These are phyloP conservation scores for Hypoxylon trugodes DNA, from an alignment of 495 filamentous ascomycete genomes.

Conservation along the genomic window DNA sequence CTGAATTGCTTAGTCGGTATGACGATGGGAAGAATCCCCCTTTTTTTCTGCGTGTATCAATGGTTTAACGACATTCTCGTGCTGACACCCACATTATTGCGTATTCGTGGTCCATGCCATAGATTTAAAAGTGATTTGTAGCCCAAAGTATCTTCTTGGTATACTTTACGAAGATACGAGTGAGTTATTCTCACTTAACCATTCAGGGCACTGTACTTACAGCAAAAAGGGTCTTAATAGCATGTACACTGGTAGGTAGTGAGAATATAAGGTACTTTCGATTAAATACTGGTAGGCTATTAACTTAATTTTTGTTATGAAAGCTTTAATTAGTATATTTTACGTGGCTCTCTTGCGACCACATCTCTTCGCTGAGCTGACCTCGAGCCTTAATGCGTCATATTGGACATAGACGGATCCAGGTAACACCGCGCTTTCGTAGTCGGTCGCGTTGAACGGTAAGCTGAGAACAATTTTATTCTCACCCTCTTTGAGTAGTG, in stretches of 20 bases:
- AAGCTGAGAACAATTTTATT: conserved; percentile 61
- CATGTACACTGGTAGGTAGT: background rate
- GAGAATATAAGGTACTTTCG: background rate
- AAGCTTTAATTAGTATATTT: background rate
- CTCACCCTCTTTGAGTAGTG: conserved; percentile 53
- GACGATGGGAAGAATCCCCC: too few species aligned
- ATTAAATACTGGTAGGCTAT: background rate
- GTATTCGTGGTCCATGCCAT: too few species aligned
- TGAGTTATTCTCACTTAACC: background rate
- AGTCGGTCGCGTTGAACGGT: conserved; percentile 61
- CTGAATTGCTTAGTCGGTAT: too few species aligned
- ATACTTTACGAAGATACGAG: background rate
- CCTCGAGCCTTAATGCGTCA: conserved; percentile 63
- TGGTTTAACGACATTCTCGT: background rate
- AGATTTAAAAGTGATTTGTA: background rate
- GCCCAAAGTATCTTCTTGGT: background rate
- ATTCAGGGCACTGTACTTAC: background rate
- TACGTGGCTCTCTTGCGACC: conserved; percentile 34
- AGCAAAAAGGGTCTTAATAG: background rate
- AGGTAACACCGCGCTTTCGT: conserved; percentile 62
- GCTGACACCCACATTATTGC: too few species aligned
- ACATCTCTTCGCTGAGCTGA: conserved; percentile 38
- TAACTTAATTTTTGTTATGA: conserved; percentile 1
- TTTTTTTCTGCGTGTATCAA: too few species aligned
- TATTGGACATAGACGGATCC: conserved; percentile 65